A percentile compares a stretch with the other conserved stretches of the same genome.
phyloP scores from a whole-genome alignment of 2,329 filamentous ascomycete species.

The Hymenoscyphus infarciens region DNA sequence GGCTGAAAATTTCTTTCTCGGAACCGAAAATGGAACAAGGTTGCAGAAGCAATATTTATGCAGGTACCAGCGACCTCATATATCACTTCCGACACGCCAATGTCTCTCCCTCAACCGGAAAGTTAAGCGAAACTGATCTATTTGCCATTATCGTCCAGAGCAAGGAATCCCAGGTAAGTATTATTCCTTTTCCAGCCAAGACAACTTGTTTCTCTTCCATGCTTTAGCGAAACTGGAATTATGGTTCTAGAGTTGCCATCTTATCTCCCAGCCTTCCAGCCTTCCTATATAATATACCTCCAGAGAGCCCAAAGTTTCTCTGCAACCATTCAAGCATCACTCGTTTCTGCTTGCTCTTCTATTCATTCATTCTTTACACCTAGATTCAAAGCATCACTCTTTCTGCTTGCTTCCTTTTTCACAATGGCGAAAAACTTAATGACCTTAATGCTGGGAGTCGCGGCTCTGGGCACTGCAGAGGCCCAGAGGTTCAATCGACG shows the following conservation, averaged over 20 bases:
- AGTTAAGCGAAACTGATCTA: too few relatives aligned
- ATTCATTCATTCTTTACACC: neutral
- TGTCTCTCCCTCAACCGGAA: neutral
- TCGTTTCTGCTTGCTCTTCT: neutral
- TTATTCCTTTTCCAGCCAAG: neutral
- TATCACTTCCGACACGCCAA: neutral
- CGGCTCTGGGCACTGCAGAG: neutral
- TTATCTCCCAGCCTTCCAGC: neutral
- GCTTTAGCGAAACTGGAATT: neutral
- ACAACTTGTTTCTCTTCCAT: neutral
- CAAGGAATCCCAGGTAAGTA: neutral
- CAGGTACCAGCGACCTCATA: neutral
- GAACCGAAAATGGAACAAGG: neutral
- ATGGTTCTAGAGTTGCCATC: neutral
- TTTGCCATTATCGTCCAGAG: too few relatives aligned
- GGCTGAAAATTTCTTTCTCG: neutral
- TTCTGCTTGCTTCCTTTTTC: constrained; percentile 1
- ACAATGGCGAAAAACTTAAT: constrained; percentile 2
- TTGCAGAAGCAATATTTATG: neutral
- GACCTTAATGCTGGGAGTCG: neutral
- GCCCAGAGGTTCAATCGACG: neutral
- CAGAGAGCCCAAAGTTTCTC: neutral
- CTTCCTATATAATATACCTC: neutral
- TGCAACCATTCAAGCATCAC: neutral
- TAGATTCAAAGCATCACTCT: neutral